Base-by-base conservation (phyloP, 2,329 filamentous ascomycete genomes). In the Metarhizium humberi region DNA sequence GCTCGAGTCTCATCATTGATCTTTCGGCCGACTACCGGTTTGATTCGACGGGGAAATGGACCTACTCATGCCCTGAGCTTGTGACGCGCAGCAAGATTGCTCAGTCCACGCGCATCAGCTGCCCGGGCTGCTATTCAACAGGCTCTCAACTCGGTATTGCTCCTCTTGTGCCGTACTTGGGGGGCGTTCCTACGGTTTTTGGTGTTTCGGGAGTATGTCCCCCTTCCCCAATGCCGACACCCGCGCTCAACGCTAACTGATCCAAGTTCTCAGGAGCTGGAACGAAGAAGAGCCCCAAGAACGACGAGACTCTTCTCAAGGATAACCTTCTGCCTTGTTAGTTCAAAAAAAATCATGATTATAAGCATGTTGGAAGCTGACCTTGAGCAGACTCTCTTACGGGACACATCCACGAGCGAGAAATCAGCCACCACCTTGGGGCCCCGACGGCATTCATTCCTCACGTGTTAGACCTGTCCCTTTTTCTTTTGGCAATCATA, bases 11-110 rank as follows among this genome's bases (percentile, higher is more conserved):
- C 45, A 88, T 97, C 62, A 80, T 99, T 49, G 94, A 99, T 69
- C 81, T 99, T 40, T 96, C 91, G n/a, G 94, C 94, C 57, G 94
- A 99, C 74, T 95, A 96, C 73, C 86, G 92, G 52, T 97, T 96
- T 69, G 87, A 95, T 34, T 34, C 32, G 32, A 34, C 32, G 32
- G 67, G 75, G 4, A 14, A 43, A 18, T 43, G 40, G 78, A 55
- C 78, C 79, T 97, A 96, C 66, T 90, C 90, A 62, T 84, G 96
- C 4, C 91, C 91, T 14, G 94, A 97, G 73, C 78, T 96, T 51
- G 82, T 14, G 3, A 16, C 16, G 16, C 90, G 51, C 84, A 85
- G 69, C 85, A 92, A 86, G 62, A 91, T 97, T 63, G 83, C 87
- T 29, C 81, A 86, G 61, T 83, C 92, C 6, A 91, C 80, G 16